These are phyloP conservation scores for Cercospora sp. DNA, from an alignment of 2,329 filamentous ascomycete species.

Conservation along the genomic window DNA sequence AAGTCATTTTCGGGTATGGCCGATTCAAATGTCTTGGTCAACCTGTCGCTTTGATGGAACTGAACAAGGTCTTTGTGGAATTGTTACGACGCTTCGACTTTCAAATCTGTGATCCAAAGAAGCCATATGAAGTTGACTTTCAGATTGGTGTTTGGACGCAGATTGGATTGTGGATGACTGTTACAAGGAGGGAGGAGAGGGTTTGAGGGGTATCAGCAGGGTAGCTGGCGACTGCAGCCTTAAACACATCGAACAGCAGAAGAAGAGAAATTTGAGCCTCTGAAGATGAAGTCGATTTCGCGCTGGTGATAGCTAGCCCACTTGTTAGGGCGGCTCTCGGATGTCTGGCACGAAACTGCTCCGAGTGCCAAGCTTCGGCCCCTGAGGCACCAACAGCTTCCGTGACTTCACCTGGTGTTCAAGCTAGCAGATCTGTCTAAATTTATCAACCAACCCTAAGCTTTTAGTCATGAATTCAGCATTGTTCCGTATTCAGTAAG, in stretches of 20 bases:
- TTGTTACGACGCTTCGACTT: conserved; percentile 11
- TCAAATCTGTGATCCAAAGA: conserved; percentile 12
- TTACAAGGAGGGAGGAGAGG: background rate
- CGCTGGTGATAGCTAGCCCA: too few relatives aligned
- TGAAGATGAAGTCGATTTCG: too few relatives aligned
- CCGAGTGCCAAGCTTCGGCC: background rate
- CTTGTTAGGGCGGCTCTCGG: background rate
- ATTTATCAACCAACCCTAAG: background rate
- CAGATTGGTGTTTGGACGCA: conserved; percentile 15
- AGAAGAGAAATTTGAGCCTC: too few relatives aligned
- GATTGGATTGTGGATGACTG: conserved; percentile 19
- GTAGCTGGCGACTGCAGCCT: too few relatives aligned
- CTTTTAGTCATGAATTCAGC: background rate
- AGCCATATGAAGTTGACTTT: conserved; percentile 13
- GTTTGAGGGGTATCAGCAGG: background rate
- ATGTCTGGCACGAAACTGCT: background rate
- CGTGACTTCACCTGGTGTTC: background rate
- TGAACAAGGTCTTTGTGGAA: conserved; percentile 26
- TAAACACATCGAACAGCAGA: too few relatives aligned
- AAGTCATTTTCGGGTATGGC: conserved; percentile 38
- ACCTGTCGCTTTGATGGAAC: conserved; percentile 40
- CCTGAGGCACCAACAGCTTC: background rate
- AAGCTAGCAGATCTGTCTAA: background rate
- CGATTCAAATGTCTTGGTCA: conserved; percentile 28
- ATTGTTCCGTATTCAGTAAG: background rate